Conservation (phyloP, 148 eudicot species). For the Polygonum aviculare region DNA sequence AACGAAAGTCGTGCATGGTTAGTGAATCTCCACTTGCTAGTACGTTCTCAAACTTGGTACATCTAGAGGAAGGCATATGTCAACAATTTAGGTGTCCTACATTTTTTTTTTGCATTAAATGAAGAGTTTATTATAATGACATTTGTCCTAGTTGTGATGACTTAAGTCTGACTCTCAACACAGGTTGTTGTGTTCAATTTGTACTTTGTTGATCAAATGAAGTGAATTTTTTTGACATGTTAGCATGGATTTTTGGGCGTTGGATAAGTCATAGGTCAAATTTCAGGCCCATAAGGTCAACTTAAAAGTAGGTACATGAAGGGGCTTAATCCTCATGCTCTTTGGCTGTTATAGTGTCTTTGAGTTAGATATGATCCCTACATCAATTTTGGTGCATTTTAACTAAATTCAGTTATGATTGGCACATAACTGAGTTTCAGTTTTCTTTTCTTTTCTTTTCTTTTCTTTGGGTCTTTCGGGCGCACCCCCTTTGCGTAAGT, state of each 20-base stretch:
- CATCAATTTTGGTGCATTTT: too few relatives aligned
- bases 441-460: too few relatives aligned
- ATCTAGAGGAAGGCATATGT: background rate
- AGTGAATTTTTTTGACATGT: background rate
- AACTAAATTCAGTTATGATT: too few relatives aligned
- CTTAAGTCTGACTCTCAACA: background rate
- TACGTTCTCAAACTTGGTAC: background rate
- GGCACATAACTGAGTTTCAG: too few relatives aligned
- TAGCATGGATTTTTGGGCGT: background rate
- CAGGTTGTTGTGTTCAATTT: background rate
- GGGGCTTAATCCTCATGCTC: too few relatives aligned
- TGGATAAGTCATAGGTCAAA: background rate
- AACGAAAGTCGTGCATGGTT: conserved; percentile 5
- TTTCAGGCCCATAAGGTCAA: background rate
- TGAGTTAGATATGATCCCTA: too few relatives aligned
- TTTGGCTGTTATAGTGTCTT: too few relatives aligned
- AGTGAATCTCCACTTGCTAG: background rate
- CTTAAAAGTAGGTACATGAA: background rate
- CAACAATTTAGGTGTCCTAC: conserved; percentile 8
- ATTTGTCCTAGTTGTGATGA: background rate
- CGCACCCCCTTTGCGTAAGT: too few relatives aligned
- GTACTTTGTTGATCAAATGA: conserved; percentile 2
- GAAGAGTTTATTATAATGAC: background rate
- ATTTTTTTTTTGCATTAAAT: background rate
- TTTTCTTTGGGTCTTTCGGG: too few relatives aligned